These are phyloP conservation scores for Ganoderma leucocontextum DNA, from an alignment of 1,284 basidiomycete species.

Conservation along the genomic window DNA sequence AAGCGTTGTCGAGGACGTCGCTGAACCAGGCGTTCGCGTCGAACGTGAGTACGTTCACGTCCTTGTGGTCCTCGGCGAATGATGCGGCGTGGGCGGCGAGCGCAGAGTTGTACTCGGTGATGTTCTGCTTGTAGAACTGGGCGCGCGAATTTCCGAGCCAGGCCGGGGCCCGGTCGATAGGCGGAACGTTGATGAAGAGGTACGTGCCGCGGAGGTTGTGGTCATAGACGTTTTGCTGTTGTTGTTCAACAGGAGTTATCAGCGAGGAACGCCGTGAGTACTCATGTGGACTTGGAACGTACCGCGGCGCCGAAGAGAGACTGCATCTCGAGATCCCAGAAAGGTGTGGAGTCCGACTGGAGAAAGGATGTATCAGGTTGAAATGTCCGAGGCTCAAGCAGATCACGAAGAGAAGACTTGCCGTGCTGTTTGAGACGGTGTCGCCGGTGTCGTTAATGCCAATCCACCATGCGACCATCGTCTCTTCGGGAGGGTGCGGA, in stretches of 20 bases:
- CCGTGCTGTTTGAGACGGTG: slow-evolving; percentile 51
- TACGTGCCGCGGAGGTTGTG: slow-evolving; percentile 53
- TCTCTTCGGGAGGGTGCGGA: slow-evolving; percentile 52
- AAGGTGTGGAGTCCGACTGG: slow-evolving; percentile 49
- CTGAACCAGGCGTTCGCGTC: slow-evolving; percentile 61
- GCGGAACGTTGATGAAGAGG: slow-evolving; percentile 64
- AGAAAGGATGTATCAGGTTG: background rate
- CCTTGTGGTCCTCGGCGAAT: slow-evolving; percentile 49
- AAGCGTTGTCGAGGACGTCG: slow-evolving; percentile 51
- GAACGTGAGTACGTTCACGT: slow-evolving; percentile 54
- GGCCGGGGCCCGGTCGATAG: slow-evolving; percentile 56
- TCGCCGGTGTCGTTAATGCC: slow-evolving; percentile 68
- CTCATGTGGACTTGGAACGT: slow-evolving; percentile 25
- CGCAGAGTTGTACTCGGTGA: slow-evolving; percentile 52
- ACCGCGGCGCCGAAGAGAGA: slow-evolving; percentile 64
- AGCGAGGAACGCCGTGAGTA: too few relatives aligned
- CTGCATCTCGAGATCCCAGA: slow-evolving; percentile 59
- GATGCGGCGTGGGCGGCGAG: slow-evolving; percentile 45
- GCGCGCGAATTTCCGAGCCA: slow-evolving; percentile 41
- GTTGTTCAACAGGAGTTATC: slow-evolving; percentile 11
- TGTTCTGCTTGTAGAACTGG: slow-evolving; percentile 48
- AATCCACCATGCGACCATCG: slow-evolving; percentile 65
- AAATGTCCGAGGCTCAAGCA: background rate
- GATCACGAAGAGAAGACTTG: background rate
- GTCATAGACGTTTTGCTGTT: slow-evolving; percentile 51